Evolutionary conservation across 306 rosid species (phyloP), one percentile per base, ranked within the genome.

Genomic region (Nissolia schottii): DNA sequence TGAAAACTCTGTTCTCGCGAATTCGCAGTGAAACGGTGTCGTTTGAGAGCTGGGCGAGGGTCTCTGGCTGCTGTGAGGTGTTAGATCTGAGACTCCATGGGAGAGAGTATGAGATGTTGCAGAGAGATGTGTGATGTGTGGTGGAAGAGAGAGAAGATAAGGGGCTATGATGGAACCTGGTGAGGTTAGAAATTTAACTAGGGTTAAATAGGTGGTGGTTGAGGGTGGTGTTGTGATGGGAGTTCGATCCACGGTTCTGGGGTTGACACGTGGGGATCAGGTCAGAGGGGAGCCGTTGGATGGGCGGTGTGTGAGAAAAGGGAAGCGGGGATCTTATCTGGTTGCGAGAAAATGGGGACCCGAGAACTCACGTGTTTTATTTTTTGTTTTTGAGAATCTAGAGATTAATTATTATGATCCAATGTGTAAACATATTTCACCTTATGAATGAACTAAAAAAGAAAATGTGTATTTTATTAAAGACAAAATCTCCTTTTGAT

Each of bases 1-100:
- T n/a, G n/a, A n/a, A n/a, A n/a, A n/a, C n/a, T n/a, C n/a, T n/a
- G 12, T 7, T 10, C 9, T 37, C 43, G 1, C 9, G 43, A 37
- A 37, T 37, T 37, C 43, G n/a, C 8, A 32, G 18, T 45, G 19
- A 45, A 45, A 45, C 51, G 51, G 15, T 22, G 51, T 45, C 51
- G 51, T 15, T 45, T 37, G 8, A 0, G 43, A 3, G 14, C 1
- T 0, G 43, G 14, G 8, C n/a, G n/a, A 6, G 14, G 14, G 8
- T 15, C 3, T 13, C 14, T 15, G 3, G 22, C 14, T 15, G 3
- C 9, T 45, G 2, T 45, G 51, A 1, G 7, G 22, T 45, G 63
- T 79, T 77, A 90, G 96, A 92, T 92, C 98, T 92, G 96, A 79
- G 86, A 81, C 75, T 81, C 90, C 91, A 88, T 86, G 43, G 14